These are phyloP conservation scores for Ambrosiella cleistominuta DNA, from an alignment of 2,329 filamentous ascomycete genomes.

Conservation along the genomic window DNA sequence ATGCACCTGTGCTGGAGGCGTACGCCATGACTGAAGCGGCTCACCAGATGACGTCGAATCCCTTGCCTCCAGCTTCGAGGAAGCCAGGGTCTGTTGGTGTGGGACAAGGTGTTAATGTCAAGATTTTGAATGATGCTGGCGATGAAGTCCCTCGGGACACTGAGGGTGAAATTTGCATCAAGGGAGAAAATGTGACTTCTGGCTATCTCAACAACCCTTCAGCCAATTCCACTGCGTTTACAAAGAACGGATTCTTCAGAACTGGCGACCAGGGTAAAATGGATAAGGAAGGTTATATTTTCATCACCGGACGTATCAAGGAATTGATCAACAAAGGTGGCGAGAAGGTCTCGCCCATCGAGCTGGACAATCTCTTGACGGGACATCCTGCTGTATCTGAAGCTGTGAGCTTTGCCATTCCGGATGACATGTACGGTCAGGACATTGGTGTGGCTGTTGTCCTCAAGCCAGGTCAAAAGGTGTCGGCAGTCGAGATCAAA, in stretches of 20 bases:
- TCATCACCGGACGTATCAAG: constrained; percentile 85
- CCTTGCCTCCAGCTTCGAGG: constrained; percentile 50
- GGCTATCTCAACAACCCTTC: constrained; percentile 71
- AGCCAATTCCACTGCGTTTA: constrained; percentile 60
- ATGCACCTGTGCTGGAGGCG: constrained; percentile 69
- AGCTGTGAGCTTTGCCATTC: constrained; percentile 68
- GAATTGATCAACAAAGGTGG: constrained; percentile 83
- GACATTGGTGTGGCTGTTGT: constrained; percentile 65
- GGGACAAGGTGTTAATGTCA: constrained; percentile 67
- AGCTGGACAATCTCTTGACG: constrained; percentile 69
- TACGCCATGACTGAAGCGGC: constrained; percentile 89
- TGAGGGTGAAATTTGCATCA: constrained; percentile 70
- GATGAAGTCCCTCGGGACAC: constrained; percentile 48
- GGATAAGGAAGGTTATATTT: constrained; percentile 63
- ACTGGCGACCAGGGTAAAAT: constrained; percentile 74
- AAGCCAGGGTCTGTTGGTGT: constrained; percentile 70
- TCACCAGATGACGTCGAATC: constrained; percentile 69
- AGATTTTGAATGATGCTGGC: constrained; percentile 54
- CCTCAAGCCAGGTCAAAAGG: constrained; percentile 43
- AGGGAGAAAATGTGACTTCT: constrained; percentile 65
- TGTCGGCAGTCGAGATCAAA: constrained; percentile 44
- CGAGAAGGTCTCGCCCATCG: constrained; percentile 78
- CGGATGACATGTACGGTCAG: constrained; percentile 69
- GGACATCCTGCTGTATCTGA: constrained; percentile 56
- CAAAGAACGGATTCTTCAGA: constrained; percentile 62